These are phyloP conservation scores for Gonapodya sp. DNA, from an alignment of 192 early-diverging fungal genomes.

Conservation along the genomic window DNA sequence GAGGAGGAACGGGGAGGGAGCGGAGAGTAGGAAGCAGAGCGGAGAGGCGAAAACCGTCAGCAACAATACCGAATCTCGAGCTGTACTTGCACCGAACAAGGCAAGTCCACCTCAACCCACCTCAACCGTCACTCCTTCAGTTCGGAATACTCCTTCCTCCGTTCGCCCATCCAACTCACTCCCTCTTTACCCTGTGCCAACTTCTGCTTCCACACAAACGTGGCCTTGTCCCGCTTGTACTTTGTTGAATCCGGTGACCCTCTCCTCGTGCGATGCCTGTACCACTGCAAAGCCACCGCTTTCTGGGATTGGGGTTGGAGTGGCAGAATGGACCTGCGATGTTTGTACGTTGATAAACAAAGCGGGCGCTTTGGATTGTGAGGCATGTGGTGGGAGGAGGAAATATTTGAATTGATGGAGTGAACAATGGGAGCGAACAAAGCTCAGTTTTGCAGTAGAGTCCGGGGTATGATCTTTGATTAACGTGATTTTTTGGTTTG, in stretches of 20 bases:
- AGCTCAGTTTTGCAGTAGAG: neutral
- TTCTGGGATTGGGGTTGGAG: neutral
- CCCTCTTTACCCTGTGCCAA: no score
- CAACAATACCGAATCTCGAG: no score
- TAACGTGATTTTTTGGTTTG: neutral
- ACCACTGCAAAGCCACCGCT: neutral
- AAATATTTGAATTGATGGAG: neutral
- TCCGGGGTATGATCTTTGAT: no score
- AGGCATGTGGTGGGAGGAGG: neutral
- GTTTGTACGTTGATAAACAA: neutral
- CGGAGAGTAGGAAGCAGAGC: neutral
- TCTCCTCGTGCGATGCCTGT: neutral
- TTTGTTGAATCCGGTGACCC: conserved; percentile 26
- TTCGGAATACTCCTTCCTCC: no score
- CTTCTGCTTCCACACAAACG: no score
- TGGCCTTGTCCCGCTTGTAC: conserved; percentile 52
- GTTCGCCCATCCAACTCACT: no score
- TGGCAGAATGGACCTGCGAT: neutral
- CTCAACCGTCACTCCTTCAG: no score
- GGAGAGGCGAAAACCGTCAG: neutral
- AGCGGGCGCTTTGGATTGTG: neutral
- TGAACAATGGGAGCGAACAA: neutral
- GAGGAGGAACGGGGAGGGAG: neutral
- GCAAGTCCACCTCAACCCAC: no score
- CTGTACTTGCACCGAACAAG: no score